Evolutionary conservation across 2,329 filamentous ascomycete genomes (phyloP).

Genomic region (Cladosporium phlei): DNA sequence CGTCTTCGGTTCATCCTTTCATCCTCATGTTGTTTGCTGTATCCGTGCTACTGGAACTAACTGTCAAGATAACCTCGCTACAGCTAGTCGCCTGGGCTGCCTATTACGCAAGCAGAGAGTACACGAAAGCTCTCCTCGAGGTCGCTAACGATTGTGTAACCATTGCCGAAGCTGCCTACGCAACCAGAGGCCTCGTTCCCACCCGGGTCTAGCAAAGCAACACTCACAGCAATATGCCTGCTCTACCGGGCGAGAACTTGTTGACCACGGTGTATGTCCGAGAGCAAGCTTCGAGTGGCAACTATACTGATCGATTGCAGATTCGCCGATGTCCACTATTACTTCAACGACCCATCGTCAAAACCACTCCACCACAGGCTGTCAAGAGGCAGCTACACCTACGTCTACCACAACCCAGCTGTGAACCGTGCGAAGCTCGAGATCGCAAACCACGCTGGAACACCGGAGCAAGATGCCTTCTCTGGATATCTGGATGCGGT

Average conservation of each 20-base stretch:
- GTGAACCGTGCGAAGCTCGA: conserved; percentile 67
- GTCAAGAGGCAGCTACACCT: conserved; percentile 74
- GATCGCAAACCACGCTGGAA: conserved; percentile 69
- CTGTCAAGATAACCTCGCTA: conserved; percentile 17
- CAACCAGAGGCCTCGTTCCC: conserved; percentile 11
- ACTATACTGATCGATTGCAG: conserved; percentile 39
- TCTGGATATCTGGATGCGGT: conserved; percentile 62
- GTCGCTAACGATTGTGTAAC: conserved; percentile 26
- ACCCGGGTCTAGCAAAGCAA: conserved; percentile 11
- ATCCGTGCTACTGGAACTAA: conserved; percentile 12
- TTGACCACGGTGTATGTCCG: conserved; percentile 43
- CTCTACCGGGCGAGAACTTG: conserved; percentile 43
- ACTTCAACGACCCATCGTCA: conserved; percentile 62
- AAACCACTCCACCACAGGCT: conserved; percentile 75
- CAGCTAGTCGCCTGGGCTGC: conserved; percentile 15
- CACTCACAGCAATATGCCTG: conserved; percentile 38
- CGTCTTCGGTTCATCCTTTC: background rate
- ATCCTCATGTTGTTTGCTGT: conserved; percentile 11
- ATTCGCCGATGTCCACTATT: conserved; percentile 75
- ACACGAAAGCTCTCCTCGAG: conserved; percentile 26
- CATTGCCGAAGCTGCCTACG: conserved; percentile 23
- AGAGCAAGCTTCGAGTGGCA: background rate
- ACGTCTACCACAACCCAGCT: conserved; percentile 69
- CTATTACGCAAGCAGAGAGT: conserved; percentile 18
- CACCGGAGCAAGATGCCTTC: conserved; percentile 73